Conservation (phyloP, 306 rosid genomes). For the Rosa lucieae region DNA sequence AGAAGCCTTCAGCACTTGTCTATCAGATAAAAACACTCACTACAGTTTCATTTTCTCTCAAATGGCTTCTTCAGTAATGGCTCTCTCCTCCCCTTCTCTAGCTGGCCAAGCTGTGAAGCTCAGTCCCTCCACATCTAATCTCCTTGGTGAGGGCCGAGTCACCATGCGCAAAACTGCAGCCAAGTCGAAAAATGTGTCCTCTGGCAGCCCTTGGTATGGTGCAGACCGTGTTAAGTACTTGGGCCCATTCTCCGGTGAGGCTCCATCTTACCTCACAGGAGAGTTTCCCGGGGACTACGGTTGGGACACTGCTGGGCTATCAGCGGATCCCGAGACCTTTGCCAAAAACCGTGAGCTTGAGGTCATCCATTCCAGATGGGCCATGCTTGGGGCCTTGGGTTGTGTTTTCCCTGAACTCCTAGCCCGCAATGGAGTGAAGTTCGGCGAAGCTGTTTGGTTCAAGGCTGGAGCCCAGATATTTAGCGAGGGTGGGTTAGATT, state of each 20-base stretch:
- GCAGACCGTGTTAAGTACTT: background rate
- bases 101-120: constrained; percentile 5
- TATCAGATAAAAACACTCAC: background rate
- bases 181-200: background rate
- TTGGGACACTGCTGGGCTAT: constrained; percentile 2
- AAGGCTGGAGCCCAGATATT: background rate
- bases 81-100: background rate
- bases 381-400: background rate
- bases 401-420: background rate
- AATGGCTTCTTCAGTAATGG: constrained; percentile 7
- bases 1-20: background rate
- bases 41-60: background rate
- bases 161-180: constrained; percentile 1
- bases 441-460: background rate
- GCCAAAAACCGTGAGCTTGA: constrained; percentile 8
- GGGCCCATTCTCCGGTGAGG: background rate
- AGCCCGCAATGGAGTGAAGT: background rate
- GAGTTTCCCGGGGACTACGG: constrained; percentile 2
- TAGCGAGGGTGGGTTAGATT: background rate
- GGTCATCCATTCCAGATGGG: constrained; percentile 9
- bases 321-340: background rate
- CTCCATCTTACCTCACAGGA: background rate
- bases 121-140: background rate
- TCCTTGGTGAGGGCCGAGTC: background rate
- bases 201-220: background rate